phyloP scores from a whole-genome alignment of 768 basidiomycete species.

The Cytidiella melzeri region DNA sequence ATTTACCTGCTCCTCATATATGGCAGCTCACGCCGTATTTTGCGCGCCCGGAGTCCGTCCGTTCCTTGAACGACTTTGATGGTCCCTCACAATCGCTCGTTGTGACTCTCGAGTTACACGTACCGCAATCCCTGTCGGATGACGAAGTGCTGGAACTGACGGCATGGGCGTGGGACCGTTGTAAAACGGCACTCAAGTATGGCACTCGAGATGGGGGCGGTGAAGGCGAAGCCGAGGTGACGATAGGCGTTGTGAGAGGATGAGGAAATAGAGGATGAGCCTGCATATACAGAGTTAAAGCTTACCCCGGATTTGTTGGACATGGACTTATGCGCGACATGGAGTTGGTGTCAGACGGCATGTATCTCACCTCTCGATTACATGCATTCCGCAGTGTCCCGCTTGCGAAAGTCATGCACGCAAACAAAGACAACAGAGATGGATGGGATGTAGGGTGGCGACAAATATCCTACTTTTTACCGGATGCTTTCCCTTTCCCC shows the following conservation, averaged over 20 bases:
- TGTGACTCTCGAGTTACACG: slow-evolving; percentile 77
- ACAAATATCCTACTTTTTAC: slow-evolving; percentile 14
- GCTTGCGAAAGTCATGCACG: background rate
- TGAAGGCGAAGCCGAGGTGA: slow-evolving; percentile 48
- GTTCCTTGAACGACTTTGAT: slow-evolving; percentile 15
- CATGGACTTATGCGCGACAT: no score
- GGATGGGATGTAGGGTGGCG: background rate
- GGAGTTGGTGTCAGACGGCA: no score
- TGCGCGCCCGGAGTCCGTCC: slow-evolving; percentile 16
- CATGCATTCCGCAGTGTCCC: no score
- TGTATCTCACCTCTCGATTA: no score
- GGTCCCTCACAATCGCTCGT: slow-evolving; percentile 44
- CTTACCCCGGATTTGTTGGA: no score
- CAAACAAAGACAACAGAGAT: background rate
- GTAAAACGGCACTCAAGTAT: slow-evolving; percentile 42
- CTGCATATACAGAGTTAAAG: no score
- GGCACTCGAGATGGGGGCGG: slow-evolving; percentile 24
- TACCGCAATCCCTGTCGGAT: slow-evolving; percentile 59
- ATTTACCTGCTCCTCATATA: slow-evolving; percentile 80
- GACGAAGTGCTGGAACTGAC: slow-evolving; percentile 68
- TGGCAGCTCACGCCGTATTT: slow-evolving; percentile 65
- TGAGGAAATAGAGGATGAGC: slow-evolving; percentile 16
- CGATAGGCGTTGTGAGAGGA: slow-evolving; percentile 66
- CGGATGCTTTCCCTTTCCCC: slow-evolving; percentile 23
- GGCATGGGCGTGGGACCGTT: slow-evolving; percentile 69